These are phyloP conservation scores for Zopfia rhizophila DNA, from an alignment of 2,329 filamentous ascomycete genomes.

Conservation along the genomic window DNA sequence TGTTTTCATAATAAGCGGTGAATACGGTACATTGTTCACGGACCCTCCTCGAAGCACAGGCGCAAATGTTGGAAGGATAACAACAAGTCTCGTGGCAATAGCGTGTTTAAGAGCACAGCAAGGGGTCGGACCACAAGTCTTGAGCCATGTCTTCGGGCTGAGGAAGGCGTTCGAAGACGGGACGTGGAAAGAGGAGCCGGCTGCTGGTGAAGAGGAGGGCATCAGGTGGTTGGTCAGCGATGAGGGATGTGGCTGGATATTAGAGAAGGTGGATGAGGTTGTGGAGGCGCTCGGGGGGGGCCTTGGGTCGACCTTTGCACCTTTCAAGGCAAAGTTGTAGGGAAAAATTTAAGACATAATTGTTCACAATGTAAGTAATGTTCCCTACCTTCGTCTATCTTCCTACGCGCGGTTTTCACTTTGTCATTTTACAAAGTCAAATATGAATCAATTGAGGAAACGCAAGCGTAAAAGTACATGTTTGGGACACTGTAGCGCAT, in stretches of 20 bases:
- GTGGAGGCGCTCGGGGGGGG: conserved; percentile 50
- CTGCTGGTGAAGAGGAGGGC: conserved; percentile 63
- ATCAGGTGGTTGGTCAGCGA: conserved; percentile 71
- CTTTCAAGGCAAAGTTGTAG: conserved; percentile 20
- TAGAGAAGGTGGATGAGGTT: conserved; percentile 70
- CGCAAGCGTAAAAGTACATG: too few species aligned
- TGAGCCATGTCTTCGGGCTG: conserved; percentile 83
- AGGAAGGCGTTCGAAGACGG: conserved; percentile 80
- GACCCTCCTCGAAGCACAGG: conserved; percentile 67
- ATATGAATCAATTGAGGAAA: too few species aligned
- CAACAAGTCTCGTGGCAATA: conserved; percentile 79
- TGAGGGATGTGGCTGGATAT: conserved; percentile 71
- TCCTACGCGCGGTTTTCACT: too few species aligned
- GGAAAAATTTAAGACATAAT: too few species aligned
- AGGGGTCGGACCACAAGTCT: conserved; percentile 83
- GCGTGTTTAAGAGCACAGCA: conserved; percentile 81
- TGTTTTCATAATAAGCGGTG: conserved; percentile 78
- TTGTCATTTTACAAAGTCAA: too few species aligned
- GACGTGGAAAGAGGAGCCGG: conserved; percentile 59
- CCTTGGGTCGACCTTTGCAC: conserved; percentile 20
- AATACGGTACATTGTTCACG: conserved; percentile 79
- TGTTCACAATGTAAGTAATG: too few species aligned
- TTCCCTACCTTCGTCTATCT: too few species aligned
- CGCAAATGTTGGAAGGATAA: conserved; percentile 71
- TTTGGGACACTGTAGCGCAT: too few species aligned